Conservation (phyloP, 495 filamentous ascomycete species). For the Podospora appendiculata region DNA sequence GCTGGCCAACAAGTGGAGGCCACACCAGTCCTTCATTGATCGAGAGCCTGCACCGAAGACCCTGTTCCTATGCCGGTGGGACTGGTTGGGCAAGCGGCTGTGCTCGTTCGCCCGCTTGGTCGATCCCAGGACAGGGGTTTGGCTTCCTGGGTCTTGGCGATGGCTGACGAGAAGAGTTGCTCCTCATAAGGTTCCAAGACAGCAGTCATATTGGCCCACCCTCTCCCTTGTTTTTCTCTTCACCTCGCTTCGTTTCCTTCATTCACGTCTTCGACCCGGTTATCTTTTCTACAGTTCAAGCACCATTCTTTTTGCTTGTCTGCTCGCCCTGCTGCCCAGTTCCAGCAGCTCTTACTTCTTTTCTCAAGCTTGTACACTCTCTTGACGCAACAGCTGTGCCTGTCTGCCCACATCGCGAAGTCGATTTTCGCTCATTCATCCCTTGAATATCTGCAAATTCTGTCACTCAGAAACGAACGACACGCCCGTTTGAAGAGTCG, state of each 20-base stretch:
- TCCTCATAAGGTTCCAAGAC: background rate
- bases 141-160: no score
- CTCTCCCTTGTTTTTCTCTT: constrained; percentile 5
- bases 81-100: background rate
- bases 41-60: background rate
- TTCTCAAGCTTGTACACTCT: constrained; percentile 22
- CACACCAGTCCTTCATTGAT: background rate
- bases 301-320: constrained; percentile 30
- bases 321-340: constrained; percentile 11
- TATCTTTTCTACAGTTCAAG: constrained; percentile 20
- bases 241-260: constrained; percentile 16
- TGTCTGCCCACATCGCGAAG: constrained; percentile 30
- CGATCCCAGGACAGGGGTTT: background rate
- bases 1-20: background rate
- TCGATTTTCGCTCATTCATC: constrained; percentile 40
- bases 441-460: background rate
- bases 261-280: constrained; percentile 6
- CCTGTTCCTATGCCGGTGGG: background rate
- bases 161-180: background rate
- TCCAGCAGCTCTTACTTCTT: constrained; percentile 23
- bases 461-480: background rate
- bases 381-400: constrained; percentile 31
- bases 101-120: background rate
- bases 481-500: background rate
- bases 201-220: background rate